Conservation (phyloP, 2,329 filamentous ascomycete species). For the Neofusicoccum laricinum region DNA sequence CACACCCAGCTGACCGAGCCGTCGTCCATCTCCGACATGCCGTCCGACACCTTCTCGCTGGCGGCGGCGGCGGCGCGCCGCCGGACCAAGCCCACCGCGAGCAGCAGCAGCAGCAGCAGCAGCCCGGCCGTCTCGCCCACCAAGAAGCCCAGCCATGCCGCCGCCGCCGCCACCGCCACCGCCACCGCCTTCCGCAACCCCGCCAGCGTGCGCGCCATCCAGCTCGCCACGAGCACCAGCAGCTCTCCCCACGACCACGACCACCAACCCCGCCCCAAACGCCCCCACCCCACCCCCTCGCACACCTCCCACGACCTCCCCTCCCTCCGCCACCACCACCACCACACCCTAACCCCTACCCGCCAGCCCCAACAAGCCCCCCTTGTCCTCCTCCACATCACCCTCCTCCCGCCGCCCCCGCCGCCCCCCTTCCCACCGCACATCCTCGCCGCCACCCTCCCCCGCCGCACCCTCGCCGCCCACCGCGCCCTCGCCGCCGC, state of each 20-base stretch:
- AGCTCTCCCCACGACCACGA: background rate
- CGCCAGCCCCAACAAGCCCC: slow-evolving; percentile 40
- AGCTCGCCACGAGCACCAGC: background rate
- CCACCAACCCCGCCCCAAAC: background rate
- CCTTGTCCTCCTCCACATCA: slow-evolving; percentile 74
- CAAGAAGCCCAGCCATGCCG: background rate
- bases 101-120: too few species aligned
- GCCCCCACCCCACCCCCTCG: background rate
- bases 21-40: slow-evolving; percentile 4
- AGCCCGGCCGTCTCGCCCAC: background rate
- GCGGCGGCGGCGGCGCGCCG: background rate
- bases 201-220: background rate
- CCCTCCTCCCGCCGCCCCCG: slow-evolving; percentile 67
- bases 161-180: too few species aligned
- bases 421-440: slow-evolving; percentile 57
- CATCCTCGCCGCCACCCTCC: slow-evolving; percentile 46
- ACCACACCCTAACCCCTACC: background rate
- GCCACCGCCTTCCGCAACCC: background rate
- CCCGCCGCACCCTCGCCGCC: slow-evolving; percentile 52
- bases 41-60: background rate
- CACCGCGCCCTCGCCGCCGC: slow-evolving; percentile 69
- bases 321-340: background rate
- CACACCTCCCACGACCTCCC: background rate
- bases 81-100: background rate
- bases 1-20: slow-evolving; percentile 5